These are phyloP conservation scores for Gossypium rotundifolium DNA, from an alignment of 345 rosid genomes.

Conservation along the genomic window DNA sequence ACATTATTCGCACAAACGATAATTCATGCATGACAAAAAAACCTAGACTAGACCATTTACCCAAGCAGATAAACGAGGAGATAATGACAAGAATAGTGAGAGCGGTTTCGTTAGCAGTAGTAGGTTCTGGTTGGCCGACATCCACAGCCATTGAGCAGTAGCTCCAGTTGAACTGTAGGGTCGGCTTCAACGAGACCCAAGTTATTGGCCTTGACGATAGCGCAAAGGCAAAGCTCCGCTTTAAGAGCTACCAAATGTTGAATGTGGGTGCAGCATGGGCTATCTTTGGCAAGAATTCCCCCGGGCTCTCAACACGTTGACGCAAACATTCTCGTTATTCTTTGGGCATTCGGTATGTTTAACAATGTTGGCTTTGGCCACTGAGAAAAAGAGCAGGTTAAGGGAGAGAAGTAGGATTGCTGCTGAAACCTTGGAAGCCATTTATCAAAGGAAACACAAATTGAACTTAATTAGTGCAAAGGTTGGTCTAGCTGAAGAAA, in stretches of 20 bases:
- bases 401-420: conserved; percentile 42
- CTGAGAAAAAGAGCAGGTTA: conserved; percentile 54
- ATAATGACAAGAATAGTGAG: not conserved
- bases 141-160: conserved; percentile 38
- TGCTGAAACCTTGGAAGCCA: conserved; percentile 43
- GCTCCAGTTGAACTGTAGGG: conserved; percentile 39
- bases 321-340: conserved; percentile 53
- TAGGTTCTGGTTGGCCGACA: not conserved
- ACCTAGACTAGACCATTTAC: too few relatives aligned
- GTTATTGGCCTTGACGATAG: conserved; percentile 58
- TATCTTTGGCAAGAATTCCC: not conserved
- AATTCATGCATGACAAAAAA: not conserved
- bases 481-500: not conserved
- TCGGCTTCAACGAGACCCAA: conserved; percentile 17
- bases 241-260: conserved; percentile 44
- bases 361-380: conserved; percentile 19
- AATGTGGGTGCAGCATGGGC: conserved; percentile 46
- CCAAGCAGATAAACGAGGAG: not conserved
- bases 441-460: not conserved
- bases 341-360: not conserved
- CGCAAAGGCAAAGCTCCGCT: conserved; percentile 70
- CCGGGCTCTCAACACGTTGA: conserved; percentile 33
- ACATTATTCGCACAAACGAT: not conserved
- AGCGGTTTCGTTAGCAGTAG: not conserved
- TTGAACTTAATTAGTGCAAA: not conserved